Conservation (phyloP, 2,329 filamentous ascomycete genomes). For the Aureobasidium lini region DNA sequence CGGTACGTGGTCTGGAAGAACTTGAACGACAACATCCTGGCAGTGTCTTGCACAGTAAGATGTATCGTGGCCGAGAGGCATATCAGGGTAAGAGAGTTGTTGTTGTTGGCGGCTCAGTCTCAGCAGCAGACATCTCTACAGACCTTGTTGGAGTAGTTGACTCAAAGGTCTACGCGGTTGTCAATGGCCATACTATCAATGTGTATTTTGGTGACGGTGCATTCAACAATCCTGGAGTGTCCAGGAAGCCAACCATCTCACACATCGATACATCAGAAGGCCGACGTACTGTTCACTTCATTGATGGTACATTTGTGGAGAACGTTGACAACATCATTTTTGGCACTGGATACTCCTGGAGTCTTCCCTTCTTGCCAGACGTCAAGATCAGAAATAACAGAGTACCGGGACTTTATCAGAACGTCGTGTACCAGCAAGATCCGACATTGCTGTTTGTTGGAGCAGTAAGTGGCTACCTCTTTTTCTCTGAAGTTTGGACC, state of each 20-base stretch:
- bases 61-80: slow-evolving; percentile 41
- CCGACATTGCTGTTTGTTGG: slow-evolving; percentile 52
- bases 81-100: slow-evolving; percentile 48
- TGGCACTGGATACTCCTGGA: slow-evolving; percentile 60
- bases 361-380: slow-evolving; percentile 51
- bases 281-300: slow-evolving; percentile 46
- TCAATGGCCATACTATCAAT: slow-evolving; percentile 45
- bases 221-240: slow-evolving; percentile 52
- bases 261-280: slow-evolving; percentile 29
- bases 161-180: slow-evolving; percentile 46
- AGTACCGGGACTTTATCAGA: slow-evolving; percentile 50
- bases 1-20: slow-evolving; percentile 42
- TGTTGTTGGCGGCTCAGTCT: slow-evolving; percentile 58
- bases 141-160: slow-evolving; percentile 42
- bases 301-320: slow-evolving; percentile 45
- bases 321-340: slow-evolving; percentile 58
- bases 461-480: slow-evolving; percentile 36
- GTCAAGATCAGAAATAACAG: slow-evolving; percentile 49
- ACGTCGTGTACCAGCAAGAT: slow-evolving; percentile 49
- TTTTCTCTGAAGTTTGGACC: not conserved
- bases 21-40: slow-evolving; percentile 42
- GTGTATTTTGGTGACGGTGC: slow-evolving; percentile 53
- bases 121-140: slow-evolving; percentile 54
- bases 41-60: slow-evolving; percentile 49
- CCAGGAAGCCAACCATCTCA: slow-evolving; percentile 41